A percentile compares a stretch with the other conserved stretches of the same genome.
Conservation (phyloP, 164 flowering plant species). For the Pachysandra terminalis region DNA sequence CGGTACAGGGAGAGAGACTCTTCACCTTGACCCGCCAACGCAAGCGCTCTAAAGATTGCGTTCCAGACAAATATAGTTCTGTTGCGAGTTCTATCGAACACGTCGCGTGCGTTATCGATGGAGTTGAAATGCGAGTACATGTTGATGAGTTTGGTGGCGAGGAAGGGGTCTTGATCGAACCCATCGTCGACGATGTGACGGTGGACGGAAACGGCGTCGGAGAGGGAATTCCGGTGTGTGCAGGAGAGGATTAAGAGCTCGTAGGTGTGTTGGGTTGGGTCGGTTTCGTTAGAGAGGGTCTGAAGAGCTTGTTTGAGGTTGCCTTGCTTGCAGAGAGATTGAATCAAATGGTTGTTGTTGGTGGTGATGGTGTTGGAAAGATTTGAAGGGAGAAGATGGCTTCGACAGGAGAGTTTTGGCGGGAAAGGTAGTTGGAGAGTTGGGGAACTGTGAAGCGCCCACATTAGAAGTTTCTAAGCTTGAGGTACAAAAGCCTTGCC, state of each 20-base stretch:
- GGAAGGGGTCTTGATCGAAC: conserved; percentile 66
- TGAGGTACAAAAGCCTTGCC: too few relatives aligned
- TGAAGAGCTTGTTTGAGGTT: conserved; percentile 60
- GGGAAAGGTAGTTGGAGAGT: conserved; percentile 25
- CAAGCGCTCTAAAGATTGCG: conserved; percentile 68
- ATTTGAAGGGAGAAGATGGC: conserved; percentile 14
- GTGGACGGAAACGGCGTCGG: conserved; percentile 52
- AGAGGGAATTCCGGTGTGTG: conserved; percentile 32
- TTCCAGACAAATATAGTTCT: conserved; percentile 75
- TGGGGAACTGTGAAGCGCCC: conserved; percentile 31
- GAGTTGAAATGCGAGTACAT: conserved; percentile 53
- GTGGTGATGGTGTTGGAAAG: conserved; percentile 23
- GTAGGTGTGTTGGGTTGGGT: conserved; percentile 70
- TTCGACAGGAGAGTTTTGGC: conserved; percentile 9
- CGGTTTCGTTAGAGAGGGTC: conserved; percentile 50
- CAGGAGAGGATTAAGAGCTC: conserved; percentile 69
- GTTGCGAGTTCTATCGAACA: conserved; percentile 59
- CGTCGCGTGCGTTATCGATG: conserved; percentile 53
- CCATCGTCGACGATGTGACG: conserved; percentile 48
- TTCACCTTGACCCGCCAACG: conserved; percentile 52
- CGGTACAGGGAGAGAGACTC: conserved; percentile 53
- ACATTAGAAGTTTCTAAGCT: too few relatives aligned
- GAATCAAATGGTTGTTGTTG: conserved; percentile 45
- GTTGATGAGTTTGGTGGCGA: conserved; percentile 79
- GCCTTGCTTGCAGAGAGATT: conserved; percentile 53